Evolutionary conservation across 768 basidiomycete species (phyloP), one percentile per base, ranked within the genome.

Genomic region (Heimioporus sp.): DNA sequence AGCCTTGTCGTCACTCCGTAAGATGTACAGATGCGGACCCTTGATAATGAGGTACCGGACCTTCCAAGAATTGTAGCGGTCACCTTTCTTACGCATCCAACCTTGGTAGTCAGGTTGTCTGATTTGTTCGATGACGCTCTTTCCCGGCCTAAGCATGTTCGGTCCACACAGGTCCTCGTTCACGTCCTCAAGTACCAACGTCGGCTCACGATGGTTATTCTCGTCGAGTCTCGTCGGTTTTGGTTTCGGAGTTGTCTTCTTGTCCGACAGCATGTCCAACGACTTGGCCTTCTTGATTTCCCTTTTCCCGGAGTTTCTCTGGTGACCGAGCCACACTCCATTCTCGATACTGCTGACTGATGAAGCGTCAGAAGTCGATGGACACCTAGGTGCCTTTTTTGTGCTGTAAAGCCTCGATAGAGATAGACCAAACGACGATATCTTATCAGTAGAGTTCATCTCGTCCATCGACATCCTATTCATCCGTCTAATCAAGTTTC

Each of bases 61-160:
- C 73, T 97, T 98, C 97, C 97, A 99, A 17, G 80, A 76, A 60
- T 91, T 94, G 69, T 97, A 98, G 56, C 86, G 76, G 42, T 97
- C 97, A 2, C 91, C 91, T 74, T 86, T 92, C 80, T 98, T 99
- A 64, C 90, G 81, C 87, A 99, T 87, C 87, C 92, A 98, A 7
- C 97, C 97, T 31, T 79, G 76, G 67, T 90, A 84, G 71, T 99
- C 97, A 15, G 92, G 83, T 21, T 80, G 80, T 6, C 96, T 96
- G 54, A 99, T 93, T 70, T 96, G 91, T 49, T 92, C 85, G 48
- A 97, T 67, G 45, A 97, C 87, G 53, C 83, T 92, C 66, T 77
- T 75, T 0, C 89, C 90, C 30, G 75, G 76, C 61, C 77, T 80
- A 54, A 84, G 65, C 3, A 73, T 66, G 19, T 71, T 74, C 37